These are phyloP conservation scores for Pisolithus albus DNA, from an alignment of 768 basidiomycete genomes.

Conservation along the genomic window DNA sequence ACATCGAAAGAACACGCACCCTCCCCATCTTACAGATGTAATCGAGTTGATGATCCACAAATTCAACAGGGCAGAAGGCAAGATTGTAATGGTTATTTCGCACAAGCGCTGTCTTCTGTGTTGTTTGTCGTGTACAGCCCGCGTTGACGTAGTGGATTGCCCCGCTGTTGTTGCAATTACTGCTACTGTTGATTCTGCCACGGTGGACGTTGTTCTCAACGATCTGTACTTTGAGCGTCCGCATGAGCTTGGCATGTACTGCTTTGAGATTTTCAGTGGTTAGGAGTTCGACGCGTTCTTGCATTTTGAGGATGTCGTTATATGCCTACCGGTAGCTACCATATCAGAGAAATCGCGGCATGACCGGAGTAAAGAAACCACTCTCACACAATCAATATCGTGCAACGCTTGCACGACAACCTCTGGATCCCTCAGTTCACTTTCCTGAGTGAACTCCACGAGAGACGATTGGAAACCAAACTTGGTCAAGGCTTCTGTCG, in stretches of 20 bases:
- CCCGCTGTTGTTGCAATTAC: not conserved
- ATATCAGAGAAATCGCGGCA: not conserved
- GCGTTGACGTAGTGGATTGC: slow-evolving; percentile 25
- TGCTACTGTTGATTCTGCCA: not conserved
- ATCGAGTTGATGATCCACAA: slow-evolving; percentile 27
- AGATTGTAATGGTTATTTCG: slow-evolving; percentile 29
- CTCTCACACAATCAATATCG: slow-evolving; percentile 22
- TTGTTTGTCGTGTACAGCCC: slow-evolving; percentile 21
- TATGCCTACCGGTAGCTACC: slow-evolving; percentile 17
- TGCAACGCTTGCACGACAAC: slow-evolving; percentile 12
- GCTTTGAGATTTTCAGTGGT: slow-evolving; percentile 24
- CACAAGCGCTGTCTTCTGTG: slow-evolving; percentile 25
- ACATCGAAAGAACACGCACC: slow-evolving; percentile 18
- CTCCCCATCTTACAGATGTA: slow-evolving; percentile 31
- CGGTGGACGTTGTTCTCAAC: slow-evolving; percentile 2
- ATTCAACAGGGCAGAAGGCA: slow-evolving; percentile 24
- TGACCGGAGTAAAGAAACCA: not conserved
- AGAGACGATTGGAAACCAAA: slow-evolving; percentile 20
- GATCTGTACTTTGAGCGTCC: slow-evolving; percentile 25
- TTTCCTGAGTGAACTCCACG: slow-evolving; percentile 18
- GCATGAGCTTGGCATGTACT: slow-evolving; percentile 25
- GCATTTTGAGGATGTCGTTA: slow-evolving; percentile 13
- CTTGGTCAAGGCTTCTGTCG: slow-evolving; percentile 20
- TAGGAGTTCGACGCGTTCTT: slow-evolving; percentile 20
- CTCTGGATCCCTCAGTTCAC: slow-evolving; percentile 20